phyloP scores from a whole-genome alignment of 129 eudicot genomes.

The Cynara cardunculus region DNA sequence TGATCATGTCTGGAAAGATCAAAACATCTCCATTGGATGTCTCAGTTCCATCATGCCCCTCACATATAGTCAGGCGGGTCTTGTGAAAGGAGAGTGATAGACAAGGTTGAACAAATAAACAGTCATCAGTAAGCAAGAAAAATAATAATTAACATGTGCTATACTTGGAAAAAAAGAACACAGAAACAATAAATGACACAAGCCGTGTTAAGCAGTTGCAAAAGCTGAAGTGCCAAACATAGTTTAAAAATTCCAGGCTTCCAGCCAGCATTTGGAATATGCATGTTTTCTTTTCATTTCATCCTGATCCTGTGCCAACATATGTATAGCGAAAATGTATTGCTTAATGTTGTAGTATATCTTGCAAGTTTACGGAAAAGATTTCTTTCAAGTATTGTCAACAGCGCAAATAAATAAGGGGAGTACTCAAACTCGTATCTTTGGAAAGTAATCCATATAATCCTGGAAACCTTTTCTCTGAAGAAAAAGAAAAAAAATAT shows the following conservation, averaged over 20 bases:
- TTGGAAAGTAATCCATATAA: background rate
- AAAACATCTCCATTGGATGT: constrained; percentile 98
- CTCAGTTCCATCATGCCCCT: constrained; percentile 97
- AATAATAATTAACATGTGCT: background rate
- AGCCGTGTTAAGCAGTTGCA: no score
- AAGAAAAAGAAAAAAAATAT: background rate
- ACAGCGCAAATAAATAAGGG: background rate
- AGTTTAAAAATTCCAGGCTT: no score
- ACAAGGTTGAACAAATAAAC: constrained; percentile 8
- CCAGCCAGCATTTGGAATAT: no score
- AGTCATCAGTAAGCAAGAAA: constrained; percentile 17
- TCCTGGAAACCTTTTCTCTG: background rate
- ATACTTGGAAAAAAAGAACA: constrained; percentile 1
- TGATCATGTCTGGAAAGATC: constrained; percentile 96
- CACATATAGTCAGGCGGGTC: constrained; percentile 98
- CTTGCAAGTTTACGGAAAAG: background rate
- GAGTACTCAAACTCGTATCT: background rate
- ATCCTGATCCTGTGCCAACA: background rate
- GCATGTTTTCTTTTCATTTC: background rate
- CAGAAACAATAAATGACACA: background rate
- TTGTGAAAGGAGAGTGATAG: constrained; percentile 15
- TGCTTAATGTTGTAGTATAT: background rate
- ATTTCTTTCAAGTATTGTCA: background rate
- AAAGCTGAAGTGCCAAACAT: no score
- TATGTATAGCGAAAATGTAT: background rate